Percentiles rank a stretch among this genome's conserved stretches.
Evolutionary conservation across 108 stramenopile species (phyloP).

Genomic region (Hondaea fermentalgiana): DNA sequence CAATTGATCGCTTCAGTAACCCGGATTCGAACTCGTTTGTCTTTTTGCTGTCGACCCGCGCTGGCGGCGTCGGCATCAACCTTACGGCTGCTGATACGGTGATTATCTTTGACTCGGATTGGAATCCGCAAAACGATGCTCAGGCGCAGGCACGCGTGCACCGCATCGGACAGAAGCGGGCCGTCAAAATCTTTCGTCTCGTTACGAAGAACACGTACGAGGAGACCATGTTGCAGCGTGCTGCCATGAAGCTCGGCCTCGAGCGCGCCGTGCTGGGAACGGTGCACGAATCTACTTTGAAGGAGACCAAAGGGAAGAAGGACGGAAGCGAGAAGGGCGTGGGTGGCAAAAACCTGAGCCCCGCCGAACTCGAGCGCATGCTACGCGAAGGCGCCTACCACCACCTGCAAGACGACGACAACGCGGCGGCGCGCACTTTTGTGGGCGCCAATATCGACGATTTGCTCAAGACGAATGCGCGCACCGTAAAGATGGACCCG

Average conservation of each 20-base stretch:
- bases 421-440: conserved; percentile 38
- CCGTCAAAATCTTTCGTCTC: conserved; percentile 88
- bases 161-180: conserved; percentile 94
- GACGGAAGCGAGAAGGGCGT: neutral
- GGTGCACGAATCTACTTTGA: conserved; percentile 63
- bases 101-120: conserved; percentile 78
- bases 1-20: conserved; percentile 91
- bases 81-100: conserved; percentile 80
- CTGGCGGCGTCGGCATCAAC: conserved; percentile 98
- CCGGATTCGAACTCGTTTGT: conserved; percentile 69
- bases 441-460: conserved; percentile 46
- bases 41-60: conserved; percentile 78
- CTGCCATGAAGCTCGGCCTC: conserved; percentile 88
- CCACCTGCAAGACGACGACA: conserved; percentile 44
- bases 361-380: conserved; percentile 47
- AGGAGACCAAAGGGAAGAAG: conserved; percentile 30
- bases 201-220: conserved; percentile 94
- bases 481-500: neutral
- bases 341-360: conserved; percentile 19
- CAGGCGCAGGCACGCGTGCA: conserved; percentile 97
- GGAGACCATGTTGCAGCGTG: conserved; percentile 95
- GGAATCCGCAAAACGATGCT: conserved; percentile 99
- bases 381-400: conserved; percentile 52
- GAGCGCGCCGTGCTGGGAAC: conserved; percentile 91
- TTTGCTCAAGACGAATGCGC: conserved; percentile 31